Conservation (phyloP, 352 stramenopile species). For the Pythium periplocum region DNA sequence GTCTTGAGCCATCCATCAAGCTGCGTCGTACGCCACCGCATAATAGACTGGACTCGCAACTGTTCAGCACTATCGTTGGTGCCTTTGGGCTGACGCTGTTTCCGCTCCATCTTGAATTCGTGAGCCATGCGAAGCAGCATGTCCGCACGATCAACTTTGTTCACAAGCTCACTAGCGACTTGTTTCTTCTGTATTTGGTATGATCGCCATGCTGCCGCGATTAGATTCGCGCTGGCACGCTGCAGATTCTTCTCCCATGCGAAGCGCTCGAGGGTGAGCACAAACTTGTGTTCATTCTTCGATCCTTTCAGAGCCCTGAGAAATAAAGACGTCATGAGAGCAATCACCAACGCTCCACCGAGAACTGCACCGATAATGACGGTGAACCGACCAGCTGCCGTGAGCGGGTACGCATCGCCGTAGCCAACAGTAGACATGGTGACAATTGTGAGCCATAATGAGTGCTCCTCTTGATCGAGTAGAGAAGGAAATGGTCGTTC, state of each 20-base stretch:
- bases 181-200: not conserved
- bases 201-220: conserved; percentile 30
- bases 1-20: conserved; percentile 10
- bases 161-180: too few species aligned
- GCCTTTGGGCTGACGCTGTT: not conserved
- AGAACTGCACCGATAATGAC: conserved; percentile 47
- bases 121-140: not conserved
- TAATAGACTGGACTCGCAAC: conserved; percentile 8
- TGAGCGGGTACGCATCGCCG: conserved; percentile 53
- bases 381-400: conserved; percentile 30
- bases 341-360: conserved; percentile 44
- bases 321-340: conserved; percentile 62
- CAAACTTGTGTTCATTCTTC: conserved; percentile 42
- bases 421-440: conserved; percentile 62
- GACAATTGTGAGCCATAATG: conserved; percentile 58
- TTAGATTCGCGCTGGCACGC: conserved; percentile 23
- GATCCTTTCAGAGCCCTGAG: conserved; percentile 55
- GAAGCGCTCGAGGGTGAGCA: conserved; percentile 36
- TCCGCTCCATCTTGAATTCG: conserved; percentile 1
- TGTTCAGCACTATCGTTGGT: conserved; percentile 16
- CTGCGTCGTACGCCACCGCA: conserved; percentile 14
- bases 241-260: conserved; percentile 32
- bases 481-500: conserved; percentile 53
- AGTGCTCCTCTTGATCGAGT: conserved; percentile 49
- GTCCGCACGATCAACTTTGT: too few species aligned